These are phyloP conservation scores for Hsuehochloa calcarea DNA, from an alignment of 176 grass and related monocot genomes.

Conservation along the genomic window DNA sequence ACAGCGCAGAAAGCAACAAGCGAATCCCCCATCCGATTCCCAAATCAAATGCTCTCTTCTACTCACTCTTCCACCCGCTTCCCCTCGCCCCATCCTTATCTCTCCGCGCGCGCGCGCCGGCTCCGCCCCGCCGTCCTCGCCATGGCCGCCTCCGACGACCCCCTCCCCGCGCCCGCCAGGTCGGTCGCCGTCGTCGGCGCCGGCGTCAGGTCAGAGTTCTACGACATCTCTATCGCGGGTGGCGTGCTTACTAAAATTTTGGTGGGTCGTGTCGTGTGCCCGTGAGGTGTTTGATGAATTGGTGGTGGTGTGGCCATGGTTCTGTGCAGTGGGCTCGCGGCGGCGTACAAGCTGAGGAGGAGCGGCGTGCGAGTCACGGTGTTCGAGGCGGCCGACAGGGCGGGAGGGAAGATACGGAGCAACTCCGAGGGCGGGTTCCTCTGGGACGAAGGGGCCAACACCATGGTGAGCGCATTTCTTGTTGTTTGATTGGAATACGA, in stretches of 20 bases:
- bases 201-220: slow-evolving; percentile 39
- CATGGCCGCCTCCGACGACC: slow-evolving; percentile 55
- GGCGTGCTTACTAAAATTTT: slow-evolving; percentile 1
- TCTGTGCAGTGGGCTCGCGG: slow-evolving; percentile 71
- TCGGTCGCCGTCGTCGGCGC: slow-evolving; percentile 71
- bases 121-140: slow-evolving; percentile 30
- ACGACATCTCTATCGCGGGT: too few species aligned
- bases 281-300: slow-evolving; percentile 42
- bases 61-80: not conserved
- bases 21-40: slow-evolving; percentile 36
- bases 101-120: not conserved
- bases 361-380: slow-evolving; percentile 75
- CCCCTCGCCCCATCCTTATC: not conserved
- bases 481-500: not conserved
- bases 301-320: not conserved
- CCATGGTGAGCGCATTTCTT: slow-evolving; percentile 62
- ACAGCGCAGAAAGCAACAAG: not conserved
- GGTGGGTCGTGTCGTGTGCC: not conserved
- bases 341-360: slow-evolving; percentile 78
- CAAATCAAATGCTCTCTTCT: slow-evolving; percentile 37
- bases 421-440: slow-evolving; percentile 68
- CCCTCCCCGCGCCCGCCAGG: slow-evolving; percentile 16
- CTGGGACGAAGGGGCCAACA: slow-evolving; percentile 99
- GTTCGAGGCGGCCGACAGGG: slow-evolving; percentile 70
- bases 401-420: slow-evolving; percentile 89